These are phyloP conservation scores for Tilletia indica DNA, from an alignment of 1,284 basidiomycete species.

Conservation along the genomic window DNA sequence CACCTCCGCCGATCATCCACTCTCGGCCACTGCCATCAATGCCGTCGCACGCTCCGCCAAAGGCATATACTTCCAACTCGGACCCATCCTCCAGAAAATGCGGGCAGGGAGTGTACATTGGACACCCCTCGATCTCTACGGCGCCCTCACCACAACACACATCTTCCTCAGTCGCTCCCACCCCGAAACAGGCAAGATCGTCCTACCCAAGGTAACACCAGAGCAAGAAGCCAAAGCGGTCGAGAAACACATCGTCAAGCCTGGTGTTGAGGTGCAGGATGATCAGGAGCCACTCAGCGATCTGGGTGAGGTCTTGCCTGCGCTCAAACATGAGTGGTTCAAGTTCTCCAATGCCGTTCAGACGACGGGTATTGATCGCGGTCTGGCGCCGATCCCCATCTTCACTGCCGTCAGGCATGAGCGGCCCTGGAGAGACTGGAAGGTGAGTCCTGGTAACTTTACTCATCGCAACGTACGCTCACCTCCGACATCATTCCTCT, in stretches of 20 bases:
- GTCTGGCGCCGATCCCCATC: slow-evolving; percentile 40
- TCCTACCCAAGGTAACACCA: background rate
- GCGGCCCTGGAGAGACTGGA: slow-evolving; percentile 36
- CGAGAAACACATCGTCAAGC: slow-evolving; percentile 1
- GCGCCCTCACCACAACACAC: slow-evolving; percentile 43
- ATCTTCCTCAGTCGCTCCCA: slow-evolving; percentile 29
- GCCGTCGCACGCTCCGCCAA: slow-evolving; percentile 41
- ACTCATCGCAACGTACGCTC: background rate
- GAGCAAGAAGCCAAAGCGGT: slow-evolving; percentile 7
- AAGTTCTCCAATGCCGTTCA: slow-evolving; percentile 48
- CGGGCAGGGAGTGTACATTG: slow-evolving; percentile 37
- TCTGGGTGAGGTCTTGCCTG: slow-evolving; percentile 28
- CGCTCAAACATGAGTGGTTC: slow-evolving; percentile 35
- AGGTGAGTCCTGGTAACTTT: slow-evolving; percentile 9
- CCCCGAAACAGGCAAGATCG: slow-evolving; percentile 7
- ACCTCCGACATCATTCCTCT: background rate
- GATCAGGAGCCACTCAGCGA: slow-evolving; percentile 18
- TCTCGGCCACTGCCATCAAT: slow-evolving; percentile 34
- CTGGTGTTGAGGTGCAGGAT: slow-evolving; percentile 6
- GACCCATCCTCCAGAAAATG: slow-evolving; percentile 45
- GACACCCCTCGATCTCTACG: slow-evolving; percentile 53
- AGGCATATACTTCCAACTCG: slow-evolving; percentile 50
- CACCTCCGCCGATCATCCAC: slow-evolving; percentile 5
- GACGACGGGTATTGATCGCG: slow-evolving; percentile 19
- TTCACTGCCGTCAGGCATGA: slow-evolving; percentile 45